phyloP scores from a whole-genome alignment of 1,284 basidiomycete genomes.

The Farysia itapuensis region DNA sequence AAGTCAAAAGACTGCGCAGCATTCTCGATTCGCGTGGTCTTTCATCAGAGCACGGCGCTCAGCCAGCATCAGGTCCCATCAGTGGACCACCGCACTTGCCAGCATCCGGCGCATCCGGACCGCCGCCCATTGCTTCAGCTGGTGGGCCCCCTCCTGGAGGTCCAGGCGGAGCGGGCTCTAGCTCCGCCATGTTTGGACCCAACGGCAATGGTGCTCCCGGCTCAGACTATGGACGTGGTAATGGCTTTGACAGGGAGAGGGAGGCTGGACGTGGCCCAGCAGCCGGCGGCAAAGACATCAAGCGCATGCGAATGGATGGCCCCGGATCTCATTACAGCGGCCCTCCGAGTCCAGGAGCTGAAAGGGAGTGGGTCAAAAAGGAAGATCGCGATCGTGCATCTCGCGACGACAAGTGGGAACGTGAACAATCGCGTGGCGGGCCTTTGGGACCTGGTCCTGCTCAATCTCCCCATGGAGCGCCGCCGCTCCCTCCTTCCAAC shows the following conservation, averaged over 20 bases:
- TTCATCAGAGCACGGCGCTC: slow-evolving; percentile 36
- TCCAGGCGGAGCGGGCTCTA: slow-evolving; percentile 54
- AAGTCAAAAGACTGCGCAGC: slow-evolving; percentile 69
- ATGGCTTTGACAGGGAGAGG: slow-evolving; percentile 55
- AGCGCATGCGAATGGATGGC: slow-evolving; percentile 38
- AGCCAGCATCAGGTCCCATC: slow-evolving; percentile 25
- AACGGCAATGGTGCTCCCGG: slow-evolving; percentile 25
- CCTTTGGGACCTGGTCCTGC: slow-evolving; percentile 31
- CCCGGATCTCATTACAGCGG: slow-evolving; percentile 35
- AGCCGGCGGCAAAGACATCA: slow-evolving; percentile 56
- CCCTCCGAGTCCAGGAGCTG: slow-evolving; percentile 38
- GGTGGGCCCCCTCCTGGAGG: slow-evolving; percentile 62
- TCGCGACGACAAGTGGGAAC: slow-evolving; percentile 46
- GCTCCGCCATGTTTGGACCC: slow-evolving; percentile 42
- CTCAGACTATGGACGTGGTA: slow-evolving; percentile 32
- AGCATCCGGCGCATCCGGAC: slow-evolving; percentile 32
- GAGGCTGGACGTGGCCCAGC: slow-evolving; percentile 45
- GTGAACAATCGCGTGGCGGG: slow-evolving; percentile 47
- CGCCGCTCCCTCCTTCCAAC: slow-evolving; percentile 35
- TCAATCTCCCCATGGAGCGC: slow-evolving; percentile 36
- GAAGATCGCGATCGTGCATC: slow-evolving; percentile 47
- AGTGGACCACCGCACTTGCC: slow-evolving; percentile 42
- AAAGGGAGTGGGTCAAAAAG: slow-evolving; percentile 53
- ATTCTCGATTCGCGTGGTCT: slow-evolving; percentile 65
- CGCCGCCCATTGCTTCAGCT: slow-evolving; percentile 60